phyloP scores from a whole-genome alignment of 108 stramenopile species.

The Cyclotella kingstonii region DNA sequence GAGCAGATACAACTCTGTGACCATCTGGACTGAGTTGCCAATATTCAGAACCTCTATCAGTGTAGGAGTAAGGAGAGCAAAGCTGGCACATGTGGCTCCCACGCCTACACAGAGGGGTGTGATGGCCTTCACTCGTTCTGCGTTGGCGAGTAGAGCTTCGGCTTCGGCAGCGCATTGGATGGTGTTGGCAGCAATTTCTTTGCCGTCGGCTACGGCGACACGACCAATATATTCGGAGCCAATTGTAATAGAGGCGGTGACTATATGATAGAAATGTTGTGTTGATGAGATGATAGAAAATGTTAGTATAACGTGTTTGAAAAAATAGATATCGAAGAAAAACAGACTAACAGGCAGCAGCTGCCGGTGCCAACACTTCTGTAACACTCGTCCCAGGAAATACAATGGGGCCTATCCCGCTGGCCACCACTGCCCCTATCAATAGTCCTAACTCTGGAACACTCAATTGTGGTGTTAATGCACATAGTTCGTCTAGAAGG shows the following conservation, averaged over 20 bases:
- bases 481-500: constrained; percentile 62
- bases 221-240: constrained; percentile 85
- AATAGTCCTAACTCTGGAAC: constrained; percentile 62
- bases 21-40: constrained; percentile 35
- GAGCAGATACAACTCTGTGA: constrained; percentile 73
- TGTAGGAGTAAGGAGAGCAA: constrained; percentile 72
- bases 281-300: constrained; percentile 2
- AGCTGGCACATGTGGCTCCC: constrained; percentile 75
- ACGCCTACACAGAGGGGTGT: constrained; percentile 89
- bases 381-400: constrained; percentile 64
- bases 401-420: constrained; percentile 62
- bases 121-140: constrained; percentile 87
- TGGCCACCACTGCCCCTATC: constrained; percentile 50
- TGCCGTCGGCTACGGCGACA: constrained; percentile 87
- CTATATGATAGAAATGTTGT: constrained; percentile 16
- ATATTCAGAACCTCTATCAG: constrained; percentile 50
- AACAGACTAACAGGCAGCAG: constrained; percentile 43
- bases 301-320: not conserved
- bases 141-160: constrained; percentile 79
- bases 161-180: constrained; percentile 90
- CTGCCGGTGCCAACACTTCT: constrained; percentile 69
- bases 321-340: constrained; percentile 1
- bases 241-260: constrained; percentile 83
- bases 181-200: constrained; percentile 70
- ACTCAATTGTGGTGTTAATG: constrained; percentile 61